Evolutionary conservation across 768 basidiomycete genomes (phyloP).

Genomic region (Leccinum longicurvipes): DNA sequence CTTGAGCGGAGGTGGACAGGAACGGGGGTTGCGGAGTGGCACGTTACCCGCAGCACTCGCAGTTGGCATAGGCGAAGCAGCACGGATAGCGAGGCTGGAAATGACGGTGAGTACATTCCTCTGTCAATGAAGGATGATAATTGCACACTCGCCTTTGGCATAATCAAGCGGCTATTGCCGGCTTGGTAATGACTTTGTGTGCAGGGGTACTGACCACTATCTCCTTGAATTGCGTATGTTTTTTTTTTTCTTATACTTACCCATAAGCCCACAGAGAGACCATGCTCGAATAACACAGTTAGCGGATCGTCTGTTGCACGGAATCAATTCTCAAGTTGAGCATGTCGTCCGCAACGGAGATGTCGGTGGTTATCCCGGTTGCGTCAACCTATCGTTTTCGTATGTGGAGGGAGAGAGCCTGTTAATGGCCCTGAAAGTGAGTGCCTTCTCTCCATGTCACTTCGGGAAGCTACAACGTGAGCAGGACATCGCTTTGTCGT

Average conservation of each 20-base stretch:
- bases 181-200: conserved; percentile 69
- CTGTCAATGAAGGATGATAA: conserved; percentile 41
- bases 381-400: conserved; percentile 92
- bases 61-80: conserved; percentile 94
- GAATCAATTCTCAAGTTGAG: conserved; percentile 81
- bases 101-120: conserved; percentile 72
- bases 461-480: neutral
- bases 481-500: conserved; percentile 94
- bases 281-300: conserved; percentile 69
- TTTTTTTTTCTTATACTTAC: conserved; percentile 1
- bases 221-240: neutral
- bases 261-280: conserved; percentile 56
- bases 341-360: conserved; percentile 96
- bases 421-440: conserved; percentile 94
- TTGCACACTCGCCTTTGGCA: conserved; percentile 35
- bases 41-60: conserved; percentile 85
- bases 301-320: conserved; percentile 75
- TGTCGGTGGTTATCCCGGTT: conserved; percentile 87
- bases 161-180: conserved; percentile 47
- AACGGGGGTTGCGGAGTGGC: conserved; percentile 92
- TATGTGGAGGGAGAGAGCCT: conserved; percentile 98
- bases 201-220: conserved; percentile 89
- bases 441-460: conserved; percentile 12
- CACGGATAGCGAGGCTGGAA: conserved; percentile 85
- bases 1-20: conserved; percentile 94